Conservation (phyloP, 1,284 basidiomycete species). For the Inonotus hispidus region DNA sequence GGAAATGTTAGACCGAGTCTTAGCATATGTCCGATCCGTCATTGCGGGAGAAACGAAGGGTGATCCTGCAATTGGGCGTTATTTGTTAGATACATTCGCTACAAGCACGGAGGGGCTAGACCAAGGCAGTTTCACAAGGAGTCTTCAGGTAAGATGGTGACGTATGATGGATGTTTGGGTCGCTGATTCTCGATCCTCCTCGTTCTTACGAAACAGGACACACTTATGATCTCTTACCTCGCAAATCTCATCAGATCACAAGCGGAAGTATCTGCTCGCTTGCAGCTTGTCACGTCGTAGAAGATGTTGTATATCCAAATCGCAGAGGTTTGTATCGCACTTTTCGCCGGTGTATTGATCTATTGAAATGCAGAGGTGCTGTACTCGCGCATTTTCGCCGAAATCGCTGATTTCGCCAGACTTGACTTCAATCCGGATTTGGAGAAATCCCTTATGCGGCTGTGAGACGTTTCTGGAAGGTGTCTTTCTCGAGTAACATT, state of each 20-base stretch:
- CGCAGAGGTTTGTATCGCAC: background rate
- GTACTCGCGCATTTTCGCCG: background rate
- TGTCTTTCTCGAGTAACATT: background rate
- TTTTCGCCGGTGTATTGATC: background rate
- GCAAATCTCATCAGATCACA: constrained; percentile 93
- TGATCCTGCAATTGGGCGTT: constrained; percentile 85
- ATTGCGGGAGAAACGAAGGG: constrained; percentile 75
- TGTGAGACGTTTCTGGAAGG: background rate
- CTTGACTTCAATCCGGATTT: background rate
- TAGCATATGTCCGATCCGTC: constrained; percentile 84
- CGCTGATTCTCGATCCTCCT: constrained; percentile 16
- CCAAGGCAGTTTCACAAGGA: constrained; percentile 71
- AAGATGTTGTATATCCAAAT: background rate
- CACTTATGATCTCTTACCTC: constrained; percentile 92
- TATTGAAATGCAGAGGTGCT: background rate
- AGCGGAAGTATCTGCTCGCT: constrained; percentile 86
- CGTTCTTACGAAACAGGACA: constrained; percentile 53
- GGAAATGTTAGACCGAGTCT: constrained; percentile 79
- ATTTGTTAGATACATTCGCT: constrained; percentile 89
- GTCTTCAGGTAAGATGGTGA: constrained; percentile 53
- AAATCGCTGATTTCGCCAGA: background rate
- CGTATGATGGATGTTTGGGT: background rate
- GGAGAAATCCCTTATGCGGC: background rate
- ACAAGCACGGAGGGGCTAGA: constrained; percentile 58
- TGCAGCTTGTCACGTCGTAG: constrained; percentile 62